A percentile compares a stretch with the other conserved stretches of the same genome.
Evolutionary conservation across 257 asterid species (phyloP).

Genomic region (Misopates orontium): DNA sequence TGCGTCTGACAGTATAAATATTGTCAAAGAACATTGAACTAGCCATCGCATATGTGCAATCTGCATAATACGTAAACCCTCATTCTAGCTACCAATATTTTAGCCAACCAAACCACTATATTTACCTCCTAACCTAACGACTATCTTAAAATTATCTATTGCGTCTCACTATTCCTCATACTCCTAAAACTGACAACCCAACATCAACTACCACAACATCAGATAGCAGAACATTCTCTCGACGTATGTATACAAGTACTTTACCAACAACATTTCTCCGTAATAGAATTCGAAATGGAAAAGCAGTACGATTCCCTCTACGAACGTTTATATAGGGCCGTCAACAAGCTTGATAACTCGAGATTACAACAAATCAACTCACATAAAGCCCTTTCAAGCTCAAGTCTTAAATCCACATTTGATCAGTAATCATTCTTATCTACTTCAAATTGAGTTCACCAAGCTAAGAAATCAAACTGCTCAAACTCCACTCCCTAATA

Average conservation of each 20-base stretch:
- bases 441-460: slow-evolving; percentile 20
- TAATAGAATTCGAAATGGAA: neutral
- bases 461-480: neutral
- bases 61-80: no score
- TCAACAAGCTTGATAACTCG: neutral
- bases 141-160: neutral
- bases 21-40: neutral
- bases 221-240: neutral
- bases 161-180: neutral
- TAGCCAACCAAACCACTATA: neutral
- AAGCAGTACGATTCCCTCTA: slow-evolving; percentile 1
- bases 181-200: neutral
- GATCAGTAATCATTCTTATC: neutral
- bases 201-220: slow-evolving; percentile 8
- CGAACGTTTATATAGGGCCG: neutral
- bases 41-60: no score
- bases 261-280: neutral
- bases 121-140: neutral
- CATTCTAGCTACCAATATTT: neutral
- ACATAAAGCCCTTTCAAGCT: slow-evolving; percentile 12
- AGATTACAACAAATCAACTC: neutral
- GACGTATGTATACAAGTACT: neutral
- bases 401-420: no score
- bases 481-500: neutral
- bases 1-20: no score